These are phyloP conservation scores for Penicillium concentricum DNA, from an alignment of 2,329 filamentous ascomycete genomes.

Conservation along the genomic window DNA sequence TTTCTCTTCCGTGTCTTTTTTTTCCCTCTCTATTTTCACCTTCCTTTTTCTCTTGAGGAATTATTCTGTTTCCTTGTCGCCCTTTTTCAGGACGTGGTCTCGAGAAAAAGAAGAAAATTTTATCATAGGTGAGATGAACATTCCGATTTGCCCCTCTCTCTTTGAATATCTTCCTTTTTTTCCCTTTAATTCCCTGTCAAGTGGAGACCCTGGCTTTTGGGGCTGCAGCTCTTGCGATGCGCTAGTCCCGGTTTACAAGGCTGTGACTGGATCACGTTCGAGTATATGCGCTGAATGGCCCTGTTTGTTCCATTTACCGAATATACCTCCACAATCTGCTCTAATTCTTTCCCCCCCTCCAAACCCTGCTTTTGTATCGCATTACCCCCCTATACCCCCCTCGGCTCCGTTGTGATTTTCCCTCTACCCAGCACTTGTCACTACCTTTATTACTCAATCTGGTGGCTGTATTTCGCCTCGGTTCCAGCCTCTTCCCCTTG, in stretches of 20 bases:
- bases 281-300: slow-evolving; percentile 5
- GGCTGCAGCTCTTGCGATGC: slow-evolving; percentile 7
- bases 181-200: neutral
- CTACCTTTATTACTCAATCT: neutral
- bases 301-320: neutral
- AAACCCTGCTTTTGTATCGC: neutral
- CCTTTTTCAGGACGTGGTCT: neutral
- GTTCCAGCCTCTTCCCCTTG: neutral
- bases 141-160: neutral
- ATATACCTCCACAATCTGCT: neutral
- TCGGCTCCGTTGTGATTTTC: neutral
- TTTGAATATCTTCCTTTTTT: neutral
- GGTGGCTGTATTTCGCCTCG: slow-evolving; percentile 1
- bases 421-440: slow-evolving; percentile 10
- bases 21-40: neutral
- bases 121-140: slow-evolving; percentile 16
- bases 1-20: neutral
- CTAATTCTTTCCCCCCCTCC: neutral
- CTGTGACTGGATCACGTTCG: slow-evolving; percentile 2
- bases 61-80: neutral
- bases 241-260: neutral
- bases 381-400: neutral
- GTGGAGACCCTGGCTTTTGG: neutral
- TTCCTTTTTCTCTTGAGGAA: neutral
- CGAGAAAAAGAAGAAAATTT: neutral